Evolutionary conservation across 2,329 filamentous ascomycete species (phyloP).

Genomic region (Colletotrichum lupini): DNA sequence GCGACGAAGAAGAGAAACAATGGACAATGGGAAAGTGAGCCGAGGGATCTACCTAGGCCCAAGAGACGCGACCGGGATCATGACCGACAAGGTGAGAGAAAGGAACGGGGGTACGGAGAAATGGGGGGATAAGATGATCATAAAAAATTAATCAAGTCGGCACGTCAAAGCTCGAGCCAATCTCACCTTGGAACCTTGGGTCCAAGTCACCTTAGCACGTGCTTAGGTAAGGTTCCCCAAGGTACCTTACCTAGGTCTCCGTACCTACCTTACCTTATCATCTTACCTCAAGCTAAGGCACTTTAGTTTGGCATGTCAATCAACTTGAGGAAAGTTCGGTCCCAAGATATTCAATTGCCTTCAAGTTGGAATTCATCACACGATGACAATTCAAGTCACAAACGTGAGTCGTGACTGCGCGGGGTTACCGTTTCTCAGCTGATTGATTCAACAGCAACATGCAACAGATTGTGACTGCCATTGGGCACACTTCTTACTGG

Average conservation of each 20-base stretch:
- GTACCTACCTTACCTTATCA: too few species aligned
- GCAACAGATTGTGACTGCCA: background rate
- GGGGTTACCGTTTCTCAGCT: background rate
- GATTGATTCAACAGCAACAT: background rate
- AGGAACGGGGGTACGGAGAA: background rate
- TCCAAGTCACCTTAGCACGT: background rate
- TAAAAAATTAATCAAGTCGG: conserved; percentile 8
- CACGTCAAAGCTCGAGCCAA: conserved; percentile 11
- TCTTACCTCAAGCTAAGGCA: background rate
- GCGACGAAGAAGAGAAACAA: conserved; percentile 23
- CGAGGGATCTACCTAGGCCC: background rate
- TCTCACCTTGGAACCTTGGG: background rate
- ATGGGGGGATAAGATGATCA: background rate
- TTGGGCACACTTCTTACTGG: background rate
- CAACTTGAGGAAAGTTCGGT: background rate
- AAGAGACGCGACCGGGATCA: background rate
- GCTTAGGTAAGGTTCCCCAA: too few species aligned
- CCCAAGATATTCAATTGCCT: background rate
- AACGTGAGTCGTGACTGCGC: background rate
- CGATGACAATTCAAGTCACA: background rate
- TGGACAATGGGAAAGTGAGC: conserved; percentile 1
- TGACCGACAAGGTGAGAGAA: background rate
- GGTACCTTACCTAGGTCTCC: too few species aligned
- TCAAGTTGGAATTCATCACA: background rate
- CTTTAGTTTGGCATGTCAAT: background rate